phyloP scores from a whole-genome alignment of 371 early-diverging fungal genomes.

The Mortierella sp. region DNA sequence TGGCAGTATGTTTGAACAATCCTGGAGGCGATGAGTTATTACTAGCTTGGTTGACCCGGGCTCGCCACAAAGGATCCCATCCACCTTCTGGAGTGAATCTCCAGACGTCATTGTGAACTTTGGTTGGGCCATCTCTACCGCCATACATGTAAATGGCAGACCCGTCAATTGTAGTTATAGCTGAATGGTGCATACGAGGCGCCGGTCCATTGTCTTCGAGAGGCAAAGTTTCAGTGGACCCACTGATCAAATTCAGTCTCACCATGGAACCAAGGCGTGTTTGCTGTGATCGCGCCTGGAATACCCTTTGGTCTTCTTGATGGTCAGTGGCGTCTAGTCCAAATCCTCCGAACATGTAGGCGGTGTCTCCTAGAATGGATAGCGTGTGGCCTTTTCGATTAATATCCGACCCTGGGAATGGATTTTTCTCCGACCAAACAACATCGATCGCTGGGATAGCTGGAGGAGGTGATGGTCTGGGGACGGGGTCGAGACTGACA shows the following conservation, averaged over 20 bases:
- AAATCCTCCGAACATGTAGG: conserved; percentile 50
- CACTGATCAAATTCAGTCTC: conserved; percentile 20
- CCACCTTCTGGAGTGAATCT: conserved; percentile 24
- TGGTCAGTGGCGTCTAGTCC: conserved; percentile 30
- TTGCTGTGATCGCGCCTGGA: conserved; percentile 40
- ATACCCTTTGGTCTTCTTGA: conserved; percentile 34
- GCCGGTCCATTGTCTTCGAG: conserved; percentile 31
- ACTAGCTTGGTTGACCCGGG: conserved; percentile 12
- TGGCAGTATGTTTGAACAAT: conserved; percentile 48
- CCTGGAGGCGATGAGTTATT: conserved; percentile 28
- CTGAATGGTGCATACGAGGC: conserved; percentile 51
- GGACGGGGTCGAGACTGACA: neutral
- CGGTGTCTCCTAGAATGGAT: conserved; percentile 39
- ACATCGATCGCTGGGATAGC: neutral
- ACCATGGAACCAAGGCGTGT: conserved; percentile 40
- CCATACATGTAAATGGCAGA: conserved; percentile 42
- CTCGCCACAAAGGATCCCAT: conserved; percentile 50
- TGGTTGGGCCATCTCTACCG: conserved; percentile 53
- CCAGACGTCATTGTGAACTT: conserved; percentile 57
- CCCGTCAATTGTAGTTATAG: conserved; percentile 24
- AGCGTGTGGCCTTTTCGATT: conserved; percentile 53
- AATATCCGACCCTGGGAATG: conserved; percentile 28
- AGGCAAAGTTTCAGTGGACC: conserved; percentile 17
- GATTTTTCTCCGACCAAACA: conserved; percentile 23
- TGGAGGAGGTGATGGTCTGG: neutral